These are phyloP conservation scores for Rhynchospora pubera DNA, from an alignment of 176 grass and related monocot genomes.

Conservation along the genomic window DNA sequence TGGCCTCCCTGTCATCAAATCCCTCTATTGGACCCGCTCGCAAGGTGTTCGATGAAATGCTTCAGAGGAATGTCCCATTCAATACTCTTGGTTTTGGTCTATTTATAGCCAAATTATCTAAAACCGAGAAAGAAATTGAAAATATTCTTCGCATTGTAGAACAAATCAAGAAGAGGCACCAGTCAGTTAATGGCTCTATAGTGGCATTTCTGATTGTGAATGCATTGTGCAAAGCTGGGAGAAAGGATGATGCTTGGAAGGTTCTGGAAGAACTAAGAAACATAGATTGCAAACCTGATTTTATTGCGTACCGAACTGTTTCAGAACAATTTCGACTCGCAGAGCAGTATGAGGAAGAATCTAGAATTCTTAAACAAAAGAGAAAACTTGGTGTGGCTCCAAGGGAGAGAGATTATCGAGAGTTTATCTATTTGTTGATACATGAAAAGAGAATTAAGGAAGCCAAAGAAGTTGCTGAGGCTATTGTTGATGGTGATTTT, in stretches of 20 bases:
- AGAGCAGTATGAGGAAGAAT: slow-evolving; percentile 44
- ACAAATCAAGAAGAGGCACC: not conserved
- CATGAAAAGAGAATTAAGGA: slow-evolving; percentile 42
- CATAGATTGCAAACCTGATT: slow-evolving; percentile 63
- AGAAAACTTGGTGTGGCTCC: slow-evolving; percentile 76
- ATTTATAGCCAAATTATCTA: slow-evolving; percentile 32
- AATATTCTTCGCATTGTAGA: slow-evolving; percentile 34
- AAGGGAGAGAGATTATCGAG: slow-evolving; percentile 52
- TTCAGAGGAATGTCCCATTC: slow-evolving; percentile 1
- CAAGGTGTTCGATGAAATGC: slow-evolving; percentile 65
- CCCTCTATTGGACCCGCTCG: slow-evolving; percentile 31
- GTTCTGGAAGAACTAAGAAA: slow-evolving; percentile 49
- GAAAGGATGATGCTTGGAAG: slow-evolving; percentile 59
- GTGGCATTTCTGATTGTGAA: slow-evolving; percentile 43
- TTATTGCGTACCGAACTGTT: slow-evolving; percentile 73
- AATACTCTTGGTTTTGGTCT: slow-evolving; percentile 61
- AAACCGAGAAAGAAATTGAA: slow-evolving; percentile 15
- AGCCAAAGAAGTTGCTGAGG: slow-evolving; percentile 71
- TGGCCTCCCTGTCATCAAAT: not conserved
- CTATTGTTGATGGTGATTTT: slow-evolving; percentile 62
- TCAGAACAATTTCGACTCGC: slow-evolving; percentile 46
- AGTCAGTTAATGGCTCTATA: slow-evolving; percentile 40
- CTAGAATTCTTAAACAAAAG: slow-evolving; percentile 74
- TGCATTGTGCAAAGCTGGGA: slow-evolving; percentile 39
- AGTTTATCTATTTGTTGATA: slow-evolving; percentile 45